Evolutionary conservation across 2,329 filamentous ascomycete genomes (phyloP).

Genomic region (Phialemonium atrogriseum): DNA sequence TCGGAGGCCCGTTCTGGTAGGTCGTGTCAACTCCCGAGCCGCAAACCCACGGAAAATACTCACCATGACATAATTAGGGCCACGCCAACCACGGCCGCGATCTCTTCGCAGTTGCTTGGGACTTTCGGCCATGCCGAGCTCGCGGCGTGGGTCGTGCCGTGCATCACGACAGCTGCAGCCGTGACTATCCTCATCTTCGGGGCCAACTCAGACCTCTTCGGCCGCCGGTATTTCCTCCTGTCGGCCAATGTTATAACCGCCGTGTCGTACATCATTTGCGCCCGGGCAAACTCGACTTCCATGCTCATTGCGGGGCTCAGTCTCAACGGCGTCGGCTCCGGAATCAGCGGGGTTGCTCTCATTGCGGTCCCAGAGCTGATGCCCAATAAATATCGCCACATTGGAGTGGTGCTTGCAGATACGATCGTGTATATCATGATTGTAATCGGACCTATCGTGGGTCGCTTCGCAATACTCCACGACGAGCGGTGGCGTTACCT

Average conservation of each 20-base stretch:
- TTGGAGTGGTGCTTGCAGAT: neutral
- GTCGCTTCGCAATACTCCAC: neutral
- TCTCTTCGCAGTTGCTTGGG: no score
- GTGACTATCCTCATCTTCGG: no score
- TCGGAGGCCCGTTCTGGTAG: no score
- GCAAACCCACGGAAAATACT: no score
- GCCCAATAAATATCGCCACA: conserved; percentile 1
- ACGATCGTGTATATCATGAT: neutral
- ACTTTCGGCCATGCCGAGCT: no score
- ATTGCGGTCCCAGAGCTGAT: neutral
- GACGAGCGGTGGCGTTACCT: neutral
- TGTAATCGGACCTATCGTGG: neutral
- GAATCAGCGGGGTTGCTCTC: neutral
- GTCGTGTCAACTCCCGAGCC: no score
- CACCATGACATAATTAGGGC: no score
- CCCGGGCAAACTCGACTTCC: neutral
- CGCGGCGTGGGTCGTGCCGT: no score
- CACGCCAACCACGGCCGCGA: no score
- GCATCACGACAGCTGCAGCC: no score
- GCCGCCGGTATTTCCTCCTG: neutral
- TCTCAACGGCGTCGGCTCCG: neutral
- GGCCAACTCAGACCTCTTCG: conserved; percentile 1
- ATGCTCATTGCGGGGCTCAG: neutral
- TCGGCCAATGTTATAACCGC: neutral
- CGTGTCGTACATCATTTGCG: neutral